A percentile compares a stretch with the other conserved stretches of the same genome.
These are phyloP conservation scores for Kuraishia capsulata DNA, from an alignment of 805 yeast species.

Conservation along the genomic window DNA sequence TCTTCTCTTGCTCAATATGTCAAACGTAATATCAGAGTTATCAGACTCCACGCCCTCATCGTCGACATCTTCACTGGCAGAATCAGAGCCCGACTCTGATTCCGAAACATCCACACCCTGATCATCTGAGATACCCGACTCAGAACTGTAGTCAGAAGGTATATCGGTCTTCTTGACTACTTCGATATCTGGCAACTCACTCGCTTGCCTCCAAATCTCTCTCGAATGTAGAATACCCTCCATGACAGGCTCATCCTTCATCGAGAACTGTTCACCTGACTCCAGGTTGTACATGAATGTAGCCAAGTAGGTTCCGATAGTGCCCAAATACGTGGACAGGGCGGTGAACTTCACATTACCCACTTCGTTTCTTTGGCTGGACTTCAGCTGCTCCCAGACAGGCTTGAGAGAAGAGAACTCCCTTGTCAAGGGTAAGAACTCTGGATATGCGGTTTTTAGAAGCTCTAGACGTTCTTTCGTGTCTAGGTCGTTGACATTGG, in stretches of 20 bases:
- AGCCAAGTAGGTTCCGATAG: constrained; percentile 73
- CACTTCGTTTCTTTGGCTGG: constrained; percentile 23
- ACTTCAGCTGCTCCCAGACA: constrained; percentile 27
- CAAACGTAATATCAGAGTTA: constrained; percentile 4
- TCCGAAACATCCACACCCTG: constrained; percentile 11
- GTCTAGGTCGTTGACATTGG: constrained; percentile 42
- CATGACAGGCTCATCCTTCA: constrained; percentile 90
- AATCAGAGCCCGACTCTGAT: constrained; percentile 10
- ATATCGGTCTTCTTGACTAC: constrained; percentile 18
- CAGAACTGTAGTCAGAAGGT: constrained; percentile 9
- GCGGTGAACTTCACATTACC: constrained; percentile 53
- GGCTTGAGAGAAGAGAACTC: constrained; percentile 43
- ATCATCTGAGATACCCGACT: constrained; percentile 13
- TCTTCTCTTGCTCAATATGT: constrained; percentile 38
- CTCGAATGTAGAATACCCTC: constrained; percentile 71
- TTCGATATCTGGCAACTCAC: constrained; percentile 30
- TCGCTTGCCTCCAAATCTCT: constrained; percentile 86
- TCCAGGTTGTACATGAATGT: constrained; percentile 50
- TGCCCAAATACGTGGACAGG: constrained; percentile 67
- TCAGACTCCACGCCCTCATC: constrained; percentile 7
- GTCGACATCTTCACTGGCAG: constrained; percentile 7
- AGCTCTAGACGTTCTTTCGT: constrained; percentile 41
- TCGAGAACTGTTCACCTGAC: constrained; percentile 38
- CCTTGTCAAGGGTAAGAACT: constrained; percentile 64
- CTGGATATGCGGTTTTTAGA: constrained; percentile 66